Evolutionary conservation across 208 protist genomes (phyloP).

Genomic region (Novymonas esmeraldas): DNA sequence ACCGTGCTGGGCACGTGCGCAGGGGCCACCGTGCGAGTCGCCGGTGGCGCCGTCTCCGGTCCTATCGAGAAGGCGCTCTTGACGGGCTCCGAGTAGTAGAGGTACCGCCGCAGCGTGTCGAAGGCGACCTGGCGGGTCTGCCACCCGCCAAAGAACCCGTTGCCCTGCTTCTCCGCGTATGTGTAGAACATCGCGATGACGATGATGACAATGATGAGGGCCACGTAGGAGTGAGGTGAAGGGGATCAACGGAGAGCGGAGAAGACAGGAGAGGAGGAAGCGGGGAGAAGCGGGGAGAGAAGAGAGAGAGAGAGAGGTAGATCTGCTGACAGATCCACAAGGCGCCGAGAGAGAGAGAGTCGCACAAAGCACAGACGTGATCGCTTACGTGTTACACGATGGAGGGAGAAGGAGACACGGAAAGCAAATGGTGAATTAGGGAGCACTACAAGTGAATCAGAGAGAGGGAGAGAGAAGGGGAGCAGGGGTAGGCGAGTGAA

Average conservation of each 20-base stretch:
- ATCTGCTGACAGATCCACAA: no score
- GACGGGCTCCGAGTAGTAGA: conserved; percentile 63
- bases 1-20: no score
- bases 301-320: no score
- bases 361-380: no score
- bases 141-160: conserved; percentile 50
- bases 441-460: neutral
- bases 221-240: neutral
- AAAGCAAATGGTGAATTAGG: neutral
- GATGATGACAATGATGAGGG: neutral
- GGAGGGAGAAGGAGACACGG: no score
- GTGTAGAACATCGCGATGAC: conserved; percentile 55
- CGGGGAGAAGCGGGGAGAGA: neutral
- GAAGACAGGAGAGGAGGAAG: conserved; percentile 14
- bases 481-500: neutral
- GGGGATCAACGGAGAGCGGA: conserved; percentile 4
- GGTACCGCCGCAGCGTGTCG: conserved; percentile 63
- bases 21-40: no score
- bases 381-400: no score
- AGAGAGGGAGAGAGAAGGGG: neutral
- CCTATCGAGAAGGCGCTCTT: conserved; percentile 1
- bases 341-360: no score
- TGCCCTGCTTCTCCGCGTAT: conserved; percentile 57
- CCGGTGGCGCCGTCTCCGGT: no score
- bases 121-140: conserved; percentile 58